phyloP scores from a whole-genome alignment of 306 rosid genomes.

The Calophaca sinica region DNA sequence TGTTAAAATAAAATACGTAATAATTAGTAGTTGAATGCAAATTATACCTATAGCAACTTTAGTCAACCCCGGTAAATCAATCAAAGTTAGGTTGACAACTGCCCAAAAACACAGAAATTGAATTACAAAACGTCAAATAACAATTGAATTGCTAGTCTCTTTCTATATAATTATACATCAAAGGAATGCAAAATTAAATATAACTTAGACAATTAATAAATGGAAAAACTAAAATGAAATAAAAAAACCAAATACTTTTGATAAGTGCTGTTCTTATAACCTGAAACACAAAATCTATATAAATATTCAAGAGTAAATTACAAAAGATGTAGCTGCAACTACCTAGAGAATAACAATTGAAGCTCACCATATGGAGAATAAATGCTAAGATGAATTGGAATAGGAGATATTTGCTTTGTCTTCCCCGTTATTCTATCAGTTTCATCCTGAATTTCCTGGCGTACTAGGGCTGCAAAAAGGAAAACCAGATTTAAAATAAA shows the following conservation, averaged over 20 bases:
- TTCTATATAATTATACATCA: constrained; percentile 16
- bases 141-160: constrained; percentile 25
- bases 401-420: constrained; percentile 85
- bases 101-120: constrained; percentile 46
- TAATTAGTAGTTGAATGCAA: constrained; percentile 1
- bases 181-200: constrained; percentile 13
- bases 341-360: neutral
- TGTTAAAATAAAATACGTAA: constrained; percentile 1
- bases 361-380: constrained; percentile 88
- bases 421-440: constrained; percentile 91
- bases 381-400: constrained; percentile 98
- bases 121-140: constrained; percentile 40
- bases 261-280: neutral
- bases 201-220: constrained; percentile 14
- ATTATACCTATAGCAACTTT: constrained; percentile 94
- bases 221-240: neutral
- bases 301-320: constrained; percentile 3
- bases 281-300: constrained; percentile 12
- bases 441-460: constrained; percentile 94
- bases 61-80: constrained; percentile 96
- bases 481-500: constrained; percentile 28
- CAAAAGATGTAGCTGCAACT: constrained; percentile 11
- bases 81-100: constrained; percentile 96
- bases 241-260: neutral
- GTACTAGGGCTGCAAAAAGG: constrained; percentile 72